phyloP scores from a whole-genome alignment of 768 basidiomycete genomes.

The Pleurotus ostreatus region DNA sequence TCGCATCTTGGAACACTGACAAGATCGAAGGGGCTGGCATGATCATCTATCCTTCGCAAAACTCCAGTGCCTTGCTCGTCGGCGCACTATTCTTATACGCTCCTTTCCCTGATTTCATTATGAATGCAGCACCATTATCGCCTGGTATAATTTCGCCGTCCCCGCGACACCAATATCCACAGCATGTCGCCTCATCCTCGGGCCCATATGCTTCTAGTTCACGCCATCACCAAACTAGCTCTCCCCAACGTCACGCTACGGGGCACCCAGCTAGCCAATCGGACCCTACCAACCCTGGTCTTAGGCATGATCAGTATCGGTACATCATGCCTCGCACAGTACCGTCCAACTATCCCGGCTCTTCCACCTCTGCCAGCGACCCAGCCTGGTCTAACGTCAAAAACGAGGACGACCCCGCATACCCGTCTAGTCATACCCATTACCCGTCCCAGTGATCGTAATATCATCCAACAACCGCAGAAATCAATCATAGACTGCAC shows the following conservation, averaged over 20 bases:
- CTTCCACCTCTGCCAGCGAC: background rate
- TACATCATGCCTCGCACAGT: slow-evolving; percentile 26
- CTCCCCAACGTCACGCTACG: slow-evolving; percentile 30
- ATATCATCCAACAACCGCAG: background rate
- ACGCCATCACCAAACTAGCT: slow-evolving; percentile 15
- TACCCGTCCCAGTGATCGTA: background rate
- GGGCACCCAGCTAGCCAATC: slow-evolving; percentile 29
- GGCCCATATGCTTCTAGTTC: slow-evolving; percentile 27
- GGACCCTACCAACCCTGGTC: slow-evolving; percentile 24
- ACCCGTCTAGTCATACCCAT: background rate
- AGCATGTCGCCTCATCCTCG: slow-evolving; percentile 19
- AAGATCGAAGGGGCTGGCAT: slow-evolving; percentile 45
- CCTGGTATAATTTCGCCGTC: background rate
- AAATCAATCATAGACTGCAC: background rate
- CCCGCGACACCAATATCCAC: background rate
- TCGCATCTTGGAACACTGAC: slow-evolving; percentile 48
- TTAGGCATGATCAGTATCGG: slow-evolving; percentile 30
- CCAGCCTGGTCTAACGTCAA: slow-evolving; percentile 21
- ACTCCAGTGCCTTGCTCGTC: slow-evolving; percentile 47
- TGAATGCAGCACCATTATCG: slow-evolving; percentile 21
- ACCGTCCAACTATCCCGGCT: slow-evolving; percentile 8
- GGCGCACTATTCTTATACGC: slow-evolving; percentile 45
- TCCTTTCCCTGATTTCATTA: slow-evolving; percentile 45
- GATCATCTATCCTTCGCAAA: slow-evolving; percentile 48
- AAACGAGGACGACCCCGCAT: slow-evolving; percentile 23